Evolutionary conservation across 1,284 basidiomycete species (phyloP).

Genomic region (Laetiporus sulphureus): DNA sequence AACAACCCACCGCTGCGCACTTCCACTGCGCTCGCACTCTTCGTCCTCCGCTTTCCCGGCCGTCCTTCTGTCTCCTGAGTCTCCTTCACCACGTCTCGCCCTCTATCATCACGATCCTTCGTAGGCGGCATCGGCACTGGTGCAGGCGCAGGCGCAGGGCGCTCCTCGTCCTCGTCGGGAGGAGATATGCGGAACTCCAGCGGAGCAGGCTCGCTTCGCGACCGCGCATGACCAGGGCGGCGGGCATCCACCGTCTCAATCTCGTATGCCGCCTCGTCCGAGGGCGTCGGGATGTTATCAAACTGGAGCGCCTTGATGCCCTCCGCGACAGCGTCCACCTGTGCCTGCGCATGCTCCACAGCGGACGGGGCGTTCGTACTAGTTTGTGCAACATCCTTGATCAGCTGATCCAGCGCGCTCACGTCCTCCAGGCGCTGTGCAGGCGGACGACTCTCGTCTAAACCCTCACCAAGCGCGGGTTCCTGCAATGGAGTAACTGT

Average conservation of each 20-base stretch:
- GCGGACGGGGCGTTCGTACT: conserved; percentile 1
- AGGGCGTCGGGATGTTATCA: neutral
- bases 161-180: neutral
- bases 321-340: neutral
- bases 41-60: conserved; percentile 56
- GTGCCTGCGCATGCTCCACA: neutral
- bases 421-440: conserved; percentile 53
- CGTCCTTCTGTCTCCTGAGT: conserved; percentile 28
- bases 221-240: no score
- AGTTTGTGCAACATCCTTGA: conserved; percentile 62
- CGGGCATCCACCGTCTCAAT: no score
- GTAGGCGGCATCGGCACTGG: conserved; percentile 62
- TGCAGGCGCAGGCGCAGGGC: conserved; percentile 23
- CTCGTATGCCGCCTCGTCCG: neutral
- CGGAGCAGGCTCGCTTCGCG: no score
- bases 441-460: no score
- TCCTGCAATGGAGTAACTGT: no score
- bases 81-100: conserved; percentile 53
- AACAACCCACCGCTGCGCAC: conserved; percentile 29
- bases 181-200: no score
- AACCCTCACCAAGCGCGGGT: no score
- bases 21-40: conserved; percentile 30
- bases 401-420: conserved; percentile 72
- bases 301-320: neutral
- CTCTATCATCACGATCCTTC: conserved; percentile 57